These are phyloP conservation scores for Penicillium aurantiogriseum DNA, from an alignment of 2,329 filamentous ascomycete species.

Conservation along the genomic window DNA sequence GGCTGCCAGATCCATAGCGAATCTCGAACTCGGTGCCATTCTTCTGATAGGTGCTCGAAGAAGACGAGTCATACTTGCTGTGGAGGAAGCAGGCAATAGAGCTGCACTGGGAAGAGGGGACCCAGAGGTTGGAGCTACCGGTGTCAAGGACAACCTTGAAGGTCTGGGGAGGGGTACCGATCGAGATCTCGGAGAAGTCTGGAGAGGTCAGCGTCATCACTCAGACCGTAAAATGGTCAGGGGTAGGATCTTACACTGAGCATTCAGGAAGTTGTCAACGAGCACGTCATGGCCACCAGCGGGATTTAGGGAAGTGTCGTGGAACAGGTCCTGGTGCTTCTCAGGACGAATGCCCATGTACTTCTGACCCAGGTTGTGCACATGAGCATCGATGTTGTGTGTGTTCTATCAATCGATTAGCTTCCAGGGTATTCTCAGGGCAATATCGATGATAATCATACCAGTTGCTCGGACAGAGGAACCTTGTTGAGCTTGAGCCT, in stretches of 20 bases:
- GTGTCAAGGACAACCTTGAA: slow-evolving; percentile 99
- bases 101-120: slow-evolving; percentile 82
- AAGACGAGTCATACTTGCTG: slow-evolving; percentile 88
- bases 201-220: slow-evolving; percentile 10
- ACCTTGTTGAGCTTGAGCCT: slow-evolving; percentile 98
- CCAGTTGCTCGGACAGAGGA: slow-evolving; percentile 85
- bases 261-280: slow-evolving; percentile 96
- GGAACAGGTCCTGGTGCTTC: slow-evolving; percentile 73
- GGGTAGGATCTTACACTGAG: slow-evolving; percentile 72
- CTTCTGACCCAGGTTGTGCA: slow-evolving; percentile 85
- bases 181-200: slow-evolving; percentile 96
- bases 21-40: slow-evolving; percentile 94
- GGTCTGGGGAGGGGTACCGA: slow-evolving; percentile 85
- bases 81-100: slow-evolving; percentile 99
- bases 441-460: slow-evolving; percentile 60
- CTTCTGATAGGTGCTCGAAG: slow-evolving; percentile 87
- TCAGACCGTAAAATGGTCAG: not conserved
- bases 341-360: slow-evolving; percentile 82
- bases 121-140: slow-evolving; percentile 98
- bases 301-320: slow-evolving; percentile 64
- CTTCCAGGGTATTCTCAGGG: slow-evolving; percentile 4
- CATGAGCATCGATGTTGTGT: slow-evolving; percentile 76
- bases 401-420: slow-evolving; percentile 56
- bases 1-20: slow-evolving; percentile 87
- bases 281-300: slow-evolving; percentile 75